Evolutionary conservation across 257 asterid species (phyloP), one percentile per base, ranked within the genome.

Genomic region (Gynochthodes officinalis): DNA sequence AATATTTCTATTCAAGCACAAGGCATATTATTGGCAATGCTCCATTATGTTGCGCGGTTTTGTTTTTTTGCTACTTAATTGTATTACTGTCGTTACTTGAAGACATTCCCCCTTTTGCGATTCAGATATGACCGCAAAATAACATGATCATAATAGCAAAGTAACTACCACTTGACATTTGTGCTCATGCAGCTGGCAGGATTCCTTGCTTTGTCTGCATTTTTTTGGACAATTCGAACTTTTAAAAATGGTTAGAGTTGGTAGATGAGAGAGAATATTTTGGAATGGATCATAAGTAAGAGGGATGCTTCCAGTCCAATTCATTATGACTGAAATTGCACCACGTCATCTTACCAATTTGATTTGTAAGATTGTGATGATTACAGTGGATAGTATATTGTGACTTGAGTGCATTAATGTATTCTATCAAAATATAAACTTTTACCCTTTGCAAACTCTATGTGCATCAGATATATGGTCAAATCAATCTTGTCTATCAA

Each of bases 371-470:
- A 18, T 61, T 61, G n/a, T 61, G 13, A 63, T 39, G 49, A 63
- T 37, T 63, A 27, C 16, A 61, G 37, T 35, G 50, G 30, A 30
- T 67, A 30, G 27, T 30, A 23, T 25, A 68, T 43, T 1, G 8
- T 32, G 23, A 68, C 44, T 27, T 68, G 32, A 18, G 11, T 50
- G 33, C 35, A 12, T 48, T 35, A 8, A 21, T 70, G 35, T 30
- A 67, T 44, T 69, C 61, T 62, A 66, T 46, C 21, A n/a, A 21
- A 69, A 28, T 68, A 68, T 32, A 46, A 35, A 50, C 61, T 5
- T 50, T 12, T 39, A 33, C 50, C 2, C 16, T 33, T 67, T 39
- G 12, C 1, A 39, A 68, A 49, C 52, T 67, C 7, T 0, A 4
- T 33, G 37, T 13, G 37, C 18, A 53, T 37, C 33, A 19, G 23